Conservation (phyloP, 106 monocot genomes). For the Dendrobium nobile region DNA sequence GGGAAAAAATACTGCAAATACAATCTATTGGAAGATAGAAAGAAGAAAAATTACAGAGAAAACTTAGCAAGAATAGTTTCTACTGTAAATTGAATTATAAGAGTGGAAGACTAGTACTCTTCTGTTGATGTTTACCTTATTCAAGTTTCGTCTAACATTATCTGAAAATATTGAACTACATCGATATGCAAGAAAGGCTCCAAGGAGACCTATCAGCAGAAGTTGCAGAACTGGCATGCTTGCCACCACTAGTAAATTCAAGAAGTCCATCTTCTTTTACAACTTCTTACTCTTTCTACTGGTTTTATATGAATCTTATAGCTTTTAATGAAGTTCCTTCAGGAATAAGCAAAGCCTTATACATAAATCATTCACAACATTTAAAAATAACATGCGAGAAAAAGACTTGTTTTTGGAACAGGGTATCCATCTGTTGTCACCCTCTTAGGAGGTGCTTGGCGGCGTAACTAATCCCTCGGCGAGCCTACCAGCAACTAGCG, state of each 20-base stretch:
- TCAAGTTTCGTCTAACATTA: slow-evolving; percentile 40
- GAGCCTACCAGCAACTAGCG: too few relatives aligned
- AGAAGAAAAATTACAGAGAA: neutral
- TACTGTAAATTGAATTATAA: neutral
- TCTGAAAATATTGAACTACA: slow-evolving; percentile 28
- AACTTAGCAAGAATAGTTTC: neutral
- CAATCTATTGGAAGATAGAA: slow-evolving; percentile 20
- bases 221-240: slow-evolving; percentile 59
- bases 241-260: slow-evolving; percentile 41
- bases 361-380: too few relatives aligned
- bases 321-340: too few relatives aligned
- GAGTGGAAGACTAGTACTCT: neutral
- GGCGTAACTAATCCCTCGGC: too few relatives aligned
- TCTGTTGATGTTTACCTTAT: slow-evolving; percentile 34
- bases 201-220: slow-evolving; percentile 53
- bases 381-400: too few relatives aligned
- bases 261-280: slow-evolving; percentile 47
- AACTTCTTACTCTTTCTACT: neutral
- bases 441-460: too few relatives aligned
- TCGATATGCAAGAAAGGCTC: slow-evolving; percentile 48
- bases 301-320: neutral
- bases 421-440: too few relatives aligned
- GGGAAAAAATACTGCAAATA: slow-evolving; percentile 44
- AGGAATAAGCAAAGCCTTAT: too few relatives aligned
- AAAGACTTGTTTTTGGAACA: too few relatives aligned